These are phyloP conservation scores for Penicillium sp. DNA, from an alignment of 2,329 filamentous ascomycete genomes.

Conservation along the genomic window DNA sequence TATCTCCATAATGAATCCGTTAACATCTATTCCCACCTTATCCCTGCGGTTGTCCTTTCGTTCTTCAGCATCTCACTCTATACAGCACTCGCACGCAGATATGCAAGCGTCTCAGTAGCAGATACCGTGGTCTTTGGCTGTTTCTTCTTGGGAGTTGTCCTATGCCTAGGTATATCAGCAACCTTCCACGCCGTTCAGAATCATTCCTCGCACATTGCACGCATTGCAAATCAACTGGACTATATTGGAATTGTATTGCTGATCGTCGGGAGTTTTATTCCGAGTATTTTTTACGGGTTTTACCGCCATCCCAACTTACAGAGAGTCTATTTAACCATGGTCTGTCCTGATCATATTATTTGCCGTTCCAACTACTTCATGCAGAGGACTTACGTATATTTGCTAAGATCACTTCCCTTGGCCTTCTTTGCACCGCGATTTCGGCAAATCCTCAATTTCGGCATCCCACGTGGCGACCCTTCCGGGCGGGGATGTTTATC, in stretches of 20 bases:
- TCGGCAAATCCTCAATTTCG: constrained; percentile 4
- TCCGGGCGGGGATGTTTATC: constrained; percentile 4
- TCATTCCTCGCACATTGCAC: constrained; percentile 24
- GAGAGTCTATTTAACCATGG: no score
- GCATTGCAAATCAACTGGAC: constrained; percentile 26
- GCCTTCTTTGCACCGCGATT: constrained; percentile 2
- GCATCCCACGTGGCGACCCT: constrained; percentile 3
- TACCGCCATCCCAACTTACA: background rate
- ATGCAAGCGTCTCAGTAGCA: constrained; percentile 4
- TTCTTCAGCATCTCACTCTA: constrained; percentile 14
- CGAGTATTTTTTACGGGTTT: background rate
- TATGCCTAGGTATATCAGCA: constrained; percentile 6
- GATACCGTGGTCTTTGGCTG: constrained; percentile 21
- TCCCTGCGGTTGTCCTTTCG: constrained; percentile 23
- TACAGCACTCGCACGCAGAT: constrained; percentile 9
- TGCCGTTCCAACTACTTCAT: background rate
- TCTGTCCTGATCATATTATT: no score
- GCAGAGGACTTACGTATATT: background rate
- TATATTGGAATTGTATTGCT: constrained; percentile 17
- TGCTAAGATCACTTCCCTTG: constrained; percentile 2
- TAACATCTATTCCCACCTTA: constrained; percentile 24
- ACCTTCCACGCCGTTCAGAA: constrained; percentile 28
- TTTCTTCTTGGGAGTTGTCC: constrained; percentile 14
- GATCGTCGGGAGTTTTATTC: background rate
- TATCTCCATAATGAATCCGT: constrained; percentile 20